These are phyloP conservation scores for Diaporthe eres DNA, from an alignment of 2,329 filamentous ascomycete genomes.

Conservation along the genomic window DNA sequence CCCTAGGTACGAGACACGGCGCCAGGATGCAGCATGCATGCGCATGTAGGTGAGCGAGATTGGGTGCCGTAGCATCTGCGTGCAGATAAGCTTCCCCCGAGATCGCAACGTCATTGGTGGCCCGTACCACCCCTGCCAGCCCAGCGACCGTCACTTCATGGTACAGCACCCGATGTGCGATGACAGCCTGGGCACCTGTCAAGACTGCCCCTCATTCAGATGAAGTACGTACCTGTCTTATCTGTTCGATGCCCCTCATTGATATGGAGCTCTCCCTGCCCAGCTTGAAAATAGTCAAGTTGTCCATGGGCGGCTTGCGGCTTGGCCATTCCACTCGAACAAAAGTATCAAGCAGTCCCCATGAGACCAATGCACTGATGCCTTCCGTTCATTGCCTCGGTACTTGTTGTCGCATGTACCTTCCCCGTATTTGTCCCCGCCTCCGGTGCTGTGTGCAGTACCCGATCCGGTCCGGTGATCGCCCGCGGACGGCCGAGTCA, in stretches of 20 bases:
- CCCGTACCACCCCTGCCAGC: not conserved
- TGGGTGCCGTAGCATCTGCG: not conserved
- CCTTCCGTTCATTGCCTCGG: not conserved
- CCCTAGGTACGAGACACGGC: not conserved
- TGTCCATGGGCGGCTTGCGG: not conserved
- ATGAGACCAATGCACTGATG: not conserved
- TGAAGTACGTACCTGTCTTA: conserved; percentile 5
- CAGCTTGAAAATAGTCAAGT: not conserved
- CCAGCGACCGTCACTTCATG: not conserved
- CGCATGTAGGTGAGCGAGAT: not conserved
- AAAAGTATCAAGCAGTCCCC: not conserved
- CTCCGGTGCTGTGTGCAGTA: not conserved
- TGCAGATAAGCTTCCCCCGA: conserved; percentile 26
- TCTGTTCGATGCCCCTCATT: conserved; percentile 17
- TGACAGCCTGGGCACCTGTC: not conserved
- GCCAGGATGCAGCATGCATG: not conserved
- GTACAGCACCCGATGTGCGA: not conserved
- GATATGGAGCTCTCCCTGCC: conserved; percentile 13
- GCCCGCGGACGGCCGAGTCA: conserved; percentile 28
- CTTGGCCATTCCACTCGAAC: not conserved
- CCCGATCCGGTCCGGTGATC: conserved; percentile 28
- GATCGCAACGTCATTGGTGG: conserved; percentile 29
- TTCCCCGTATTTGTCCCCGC: conserved; percentile 1
- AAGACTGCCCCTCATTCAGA: conserved; percentile 1
- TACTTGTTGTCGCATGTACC: not conserved